Percentiles rank a stretch among this genome's conserved stretches.
Evolutionary conservation across 352 stramenopile genomes (phyloP).

Genomic region (Phytophthora melonis): DNA sequence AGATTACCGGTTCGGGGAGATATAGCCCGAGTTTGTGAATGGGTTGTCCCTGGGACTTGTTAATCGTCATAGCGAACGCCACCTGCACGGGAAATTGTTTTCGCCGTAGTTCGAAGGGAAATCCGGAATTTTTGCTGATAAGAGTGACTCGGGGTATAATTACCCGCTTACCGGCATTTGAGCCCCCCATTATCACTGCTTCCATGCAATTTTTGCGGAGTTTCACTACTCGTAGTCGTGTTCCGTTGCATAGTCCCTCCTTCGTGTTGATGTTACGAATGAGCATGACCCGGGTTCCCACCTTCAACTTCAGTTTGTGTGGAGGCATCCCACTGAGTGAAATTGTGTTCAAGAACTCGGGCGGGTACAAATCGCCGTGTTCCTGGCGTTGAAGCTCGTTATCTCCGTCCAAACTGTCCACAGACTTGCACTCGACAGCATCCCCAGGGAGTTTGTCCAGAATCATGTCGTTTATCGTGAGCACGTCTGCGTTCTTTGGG

Average conservation of each 20-base stretch:
- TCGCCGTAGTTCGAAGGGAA: slow-evolving; percentile 6
- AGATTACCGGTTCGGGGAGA: background rate
- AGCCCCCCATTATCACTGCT: background rate
- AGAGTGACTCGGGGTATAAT: background rate
- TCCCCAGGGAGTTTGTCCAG: background rate
- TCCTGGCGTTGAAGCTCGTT: no score
- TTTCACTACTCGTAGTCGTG: background rate
- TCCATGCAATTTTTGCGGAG: slow-evolving; percentile 1
- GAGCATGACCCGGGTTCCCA: background rate
- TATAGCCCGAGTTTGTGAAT: no score
- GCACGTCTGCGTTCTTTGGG: background rate
- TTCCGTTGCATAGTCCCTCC: slow-evolving; percentile 7
- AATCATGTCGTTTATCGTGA: background rate
- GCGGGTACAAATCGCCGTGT: no score
- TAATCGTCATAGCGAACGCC: background rate
- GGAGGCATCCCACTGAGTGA: background rate
- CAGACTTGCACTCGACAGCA: background rate
- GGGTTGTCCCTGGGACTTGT: no score
- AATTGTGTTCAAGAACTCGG: no score
- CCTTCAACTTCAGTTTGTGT: slow-evolving; percentile 13
- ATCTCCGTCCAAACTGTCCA: slow-evolving; percentile 5
- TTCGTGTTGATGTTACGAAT: slow-evolving; percentile 14
- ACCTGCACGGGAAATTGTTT: slow-evolving; percentile 6
- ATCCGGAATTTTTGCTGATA: slow-evolving; percentile 8
- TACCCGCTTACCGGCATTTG: background rate